These are phyloP conservation scores for Aspergillus heteromorphus DNA, from an alignment of 495 filamentous ascomycete species.

Conservation along the genomic window DNA sequence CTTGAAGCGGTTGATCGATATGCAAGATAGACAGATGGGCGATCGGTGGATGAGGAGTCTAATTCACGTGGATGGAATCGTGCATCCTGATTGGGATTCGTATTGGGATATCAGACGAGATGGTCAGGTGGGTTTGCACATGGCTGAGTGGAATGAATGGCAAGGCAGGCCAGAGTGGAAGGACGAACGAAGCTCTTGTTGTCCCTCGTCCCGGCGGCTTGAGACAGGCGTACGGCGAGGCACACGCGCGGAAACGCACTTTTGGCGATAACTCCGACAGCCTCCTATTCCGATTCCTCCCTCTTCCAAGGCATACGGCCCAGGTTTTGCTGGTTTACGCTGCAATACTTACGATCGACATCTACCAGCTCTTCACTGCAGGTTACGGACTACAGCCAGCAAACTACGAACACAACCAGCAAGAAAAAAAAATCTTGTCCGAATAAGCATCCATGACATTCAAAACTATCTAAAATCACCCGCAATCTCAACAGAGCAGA, in stretches of 20 bases:
- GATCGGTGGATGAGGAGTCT: neutral
- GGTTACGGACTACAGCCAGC: too few relatives aligned
- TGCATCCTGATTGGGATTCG: neutral
- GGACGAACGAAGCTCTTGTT: neutral
- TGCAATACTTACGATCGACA: too few relatives aligned
- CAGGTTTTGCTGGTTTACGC: too few relatives aligned
- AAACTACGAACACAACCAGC: too few relatives aligned
- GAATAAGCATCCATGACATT: too few relatives aligned
- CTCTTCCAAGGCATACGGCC: too few relatives aligned
- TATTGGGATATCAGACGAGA: neutral
- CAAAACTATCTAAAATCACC: too few relatives aligned
- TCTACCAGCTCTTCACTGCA: too few relatives aligned
- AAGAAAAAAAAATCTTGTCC: too few relatives aligned
- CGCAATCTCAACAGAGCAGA: too few relatives aligned
- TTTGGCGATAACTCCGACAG: neutral
- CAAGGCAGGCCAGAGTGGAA: neutral
- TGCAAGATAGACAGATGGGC: neutral
- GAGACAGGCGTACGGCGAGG: neutral
- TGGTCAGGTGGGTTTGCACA: neutral
- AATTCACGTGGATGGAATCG: neutral
- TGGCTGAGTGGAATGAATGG: neutral
- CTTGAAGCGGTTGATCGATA: neutral
- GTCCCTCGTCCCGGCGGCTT: neutral
- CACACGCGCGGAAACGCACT: slow-evolving; percentile 1
- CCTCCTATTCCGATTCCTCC: too few relatives aligned